These are phyloP conservation scores for Sporormia fimetaria DNA, from an alignment of 495 filamentous ascomycete genomes.

Conservation along the genomic window DNA sequence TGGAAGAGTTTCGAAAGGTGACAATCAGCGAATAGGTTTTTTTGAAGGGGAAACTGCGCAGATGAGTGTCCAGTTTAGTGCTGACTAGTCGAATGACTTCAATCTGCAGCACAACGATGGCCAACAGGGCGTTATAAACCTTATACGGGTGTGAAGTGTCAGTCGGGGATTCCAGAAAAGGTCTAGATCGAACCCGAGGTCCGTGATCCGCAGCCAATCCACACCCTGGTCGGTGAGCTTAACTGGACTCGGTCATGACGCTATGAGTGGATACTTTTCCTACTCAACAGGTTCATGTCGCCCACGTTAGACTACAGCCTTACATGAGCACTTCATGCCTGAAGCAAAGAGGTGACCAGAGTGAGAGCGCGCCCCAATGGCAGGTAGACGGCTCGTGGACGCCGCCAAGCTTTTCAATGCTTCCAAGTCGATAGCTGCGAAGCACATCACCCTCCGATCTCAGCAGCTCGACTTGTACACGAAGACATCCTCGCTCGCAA, in stretches of 20 bases:
- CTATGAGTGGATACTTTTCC: constrained; percentile 2
- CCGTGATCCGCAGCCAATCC: constrained; percentile 18
- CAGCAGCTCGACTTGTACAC: constrained; percentile 70
- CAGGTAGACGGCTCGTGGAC: constrained; percentile 64
- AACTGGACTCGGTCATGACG: constrained; percentile 16
- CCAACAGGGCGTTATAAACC: too few species aligned
- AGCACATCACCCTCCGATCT: constrained; percentile 66
- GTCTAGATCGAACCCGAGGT: too few species aligned
- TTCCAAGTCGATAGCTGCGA: constrained; percentile 61
- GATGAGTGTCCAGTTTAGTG: too few species aligned
- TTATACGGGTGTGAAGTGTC: too few species aligned
- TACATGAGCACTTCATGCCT: neutral
- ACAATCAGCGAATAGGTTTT: too few species aligned
- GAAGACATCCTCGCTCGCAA: constrained; percentile 62
- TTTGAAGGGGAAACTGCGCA: too few species aligned
- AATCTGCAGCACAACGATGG: too few species aligned
- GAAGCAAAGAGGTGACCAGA: neutral
- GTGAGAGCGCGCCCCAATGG: constrained; percentile 37
- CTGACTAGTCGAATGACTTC: too few species aligned
- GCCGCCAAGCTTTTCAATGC: constrained; percentile 67
- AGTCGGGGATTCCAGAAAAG: too few species aligned
- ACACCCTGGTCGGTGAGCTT: constrained; percentile 4
- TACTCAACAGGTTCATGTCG: constrained; percentile 1
- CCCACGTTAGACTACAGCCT: neutral
- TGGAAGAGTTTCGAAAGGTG: neutral